Conservation (phyloP, 1,284 basidiomycete species). For the Marasmius oreades region DNA sequence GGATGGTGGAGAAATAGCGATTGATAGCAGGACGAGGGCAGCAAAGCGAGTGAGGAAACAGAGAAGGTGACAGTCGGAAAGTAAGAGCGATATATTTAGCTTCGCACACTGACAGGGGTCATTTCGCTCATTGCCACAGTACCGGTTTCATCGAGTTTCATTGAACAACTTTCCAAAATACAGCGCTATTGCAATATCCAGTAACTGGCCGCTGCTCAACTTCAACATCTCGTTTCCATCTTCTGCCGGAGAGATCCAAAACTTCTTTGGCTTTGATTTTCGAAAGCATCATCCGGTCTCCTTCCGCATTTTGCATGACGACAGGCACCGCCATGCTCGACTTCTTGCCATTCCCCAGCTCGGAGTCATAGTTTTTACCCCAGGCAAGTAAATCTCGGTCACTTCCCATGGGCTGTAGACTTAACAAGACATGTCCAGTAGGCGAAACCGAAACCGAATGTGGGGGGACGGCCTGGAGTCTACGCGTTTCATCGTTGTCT, state of each 20-base stretch:
- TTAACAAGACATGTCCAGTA: slow-evolving; percentile 76
- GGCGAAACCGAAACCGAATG: slow-evolving; percentile 70
- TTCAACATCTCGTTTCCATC: slow-evolving; percentile 61
- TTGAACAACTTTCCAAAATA: slow-evolving; percentile 70
- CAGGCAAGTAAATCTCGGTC: slow-evolving; percentile 65
- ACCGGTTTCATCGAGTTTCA: slow-evolving; percentile 10
- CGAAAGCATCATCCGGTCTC: slow-evolving; percentile 55
- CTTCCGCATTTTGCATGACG: slow-evolving; percentile 46
- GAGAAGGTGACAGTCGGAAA: slow-evolving; percentile 10
- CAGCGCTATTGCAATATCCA: slow-evolving; percentile 60
- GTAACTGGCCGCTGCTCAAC: slow-evolving; percentile 70
- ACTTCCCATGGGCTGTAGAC: slow-evolving; percentile 53
- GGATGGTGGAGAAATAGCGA: not conserved
- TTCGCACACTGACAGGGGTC: too few relatives aligned
- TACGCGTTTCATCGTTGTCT: slow-evolving; percentile 68
- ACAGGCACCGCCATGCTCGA: slow-evolving; percentile 71
- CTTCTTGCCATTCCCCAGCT: slow-evolving; percentile 85
- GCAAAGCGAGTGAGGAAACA: not conserved
- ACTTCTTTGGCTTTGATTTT: slow-evolving; percentile 53
- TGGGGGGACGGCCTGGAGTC: slow-evolving; percentile 68
- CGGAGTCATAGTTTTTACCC: slow-evolving; percentile 72
- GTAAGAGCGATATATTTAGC: not conserved
- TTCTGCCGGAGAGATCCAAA: slow-evolving; percentile 60
- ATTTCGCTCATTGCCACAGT: too few relatives aligned
- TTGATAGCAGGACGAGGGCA: not conserved